Percentiles rank a stretch among this genome's conserved stretches.
Conservation (phyloP, 176 grass and related monocot genomes). For the Eragrostis curvula region DNA sequence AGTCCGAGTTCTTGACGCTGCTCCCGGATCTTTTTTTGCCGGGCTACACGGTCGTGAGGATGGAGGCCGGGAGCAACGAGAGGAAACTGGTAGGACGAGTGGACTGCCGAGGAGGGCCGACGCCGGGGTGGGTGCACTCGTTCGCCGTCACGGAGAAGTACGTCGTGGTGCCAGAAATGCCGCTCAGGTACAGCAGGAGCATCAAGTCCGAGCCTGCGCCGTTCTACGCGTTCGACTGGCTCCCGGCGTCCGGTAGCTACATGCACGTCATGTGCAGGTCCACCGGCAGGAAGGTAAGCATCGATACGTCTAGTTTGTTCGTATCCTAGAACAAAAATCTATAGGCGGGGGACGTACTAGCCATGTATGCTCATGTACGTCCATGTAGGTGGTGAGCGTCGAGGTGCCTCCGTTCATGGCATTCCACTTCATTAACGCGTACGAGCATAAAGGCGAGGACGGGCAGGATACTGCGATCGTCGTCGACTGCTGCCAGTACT, state of each 20-base stretch:
- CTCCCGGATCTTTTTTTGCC: conserved; percentile 55
- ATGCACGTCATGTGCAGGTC: conserved; percentile 67
- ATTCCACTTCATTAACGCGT: conserved; percentile 80
- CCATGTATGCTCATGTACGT: no score
- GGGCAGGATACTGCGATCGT: conserved; percentile 41
- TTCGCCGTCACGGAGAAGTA: conserved; percentile 62
- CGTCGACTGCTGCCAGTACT: conserved; percentile 70
- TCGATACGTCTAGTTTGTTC: no score
- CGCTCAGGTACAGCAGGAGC: conserved; percentile 55
- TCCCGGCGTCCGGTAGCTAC: conserved; percentile 54
- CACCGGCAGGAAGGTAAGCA: conserved; percentile 70
- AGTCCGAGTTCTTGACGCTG: conserved; percentile 59
- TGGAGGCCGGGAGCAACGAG: conserved; percentile 50
- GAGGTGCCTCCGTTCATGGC: conserved; percentile 70
- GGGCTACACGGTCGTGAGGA: conserved; percentile 53
- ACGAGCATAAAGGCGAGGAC: conserved; percentile 52
- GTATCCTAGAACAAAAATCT: no score
- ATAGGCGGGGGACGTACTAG: no score
- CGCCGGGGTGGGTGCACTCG: conserved; percentile 71
- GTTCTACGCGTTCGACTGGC: conserved; percentile 66
- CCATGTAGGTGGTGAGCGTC: no score
- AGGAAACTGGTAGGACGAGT: conserved; percentile 63
- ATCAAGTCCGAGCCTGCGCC: conserved; percentile 47
- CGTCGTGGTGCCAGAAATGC: conserved; percentile 67
- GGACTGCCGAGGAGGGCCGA: conserved; percentile 50